Evolutionary conservation across 441 rosid species (phyloP).

Genomic region (Pelargonium citronellum): DNA sequence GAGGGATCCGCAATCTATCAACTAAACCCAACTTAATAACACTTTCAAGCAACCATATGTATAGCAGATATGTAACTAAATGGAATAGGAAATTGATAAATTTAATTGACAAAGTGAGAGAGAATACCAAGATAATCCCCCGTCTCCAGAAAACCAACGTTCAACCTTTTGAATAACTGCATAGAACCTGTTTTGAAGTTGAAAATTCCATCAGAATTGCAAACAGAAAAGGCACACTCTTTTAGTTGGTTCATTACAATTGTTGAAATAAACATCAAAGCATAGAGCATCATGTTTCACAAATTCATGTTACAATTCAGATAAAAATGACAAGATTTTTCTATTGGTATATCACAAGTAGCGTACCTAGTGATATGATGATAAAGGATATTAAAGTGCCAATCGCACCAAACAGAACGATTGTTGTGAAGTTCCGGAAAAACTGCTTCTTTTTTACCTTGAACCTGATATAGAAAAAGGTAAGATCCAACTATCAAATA

Average conservation of each 20-base stretch:
- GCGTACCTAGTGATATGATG: constrained; percentile 43
- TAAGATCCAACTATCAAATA: constrained; percentile 4
- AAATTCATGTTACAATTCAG: background rate
- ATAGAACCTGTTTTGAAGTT: constrained; percentile 38
- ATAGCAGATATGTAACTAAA: background rate
- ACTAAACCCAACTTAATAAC: background rate
- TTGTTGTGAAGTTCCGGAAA: constrained; percentile 44
- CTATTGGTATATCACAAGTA: no score
- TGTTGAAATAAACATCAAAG: background rate
- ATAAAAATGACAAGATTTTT: no score
- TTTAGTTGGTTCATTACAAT: no score
- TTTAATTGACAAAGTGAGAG: background rate
- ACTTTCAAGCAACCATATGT: background rate
- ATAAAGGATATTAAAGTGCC: constrained; percentile 52
- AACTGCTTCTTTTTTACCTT: constrained; percentile 60
- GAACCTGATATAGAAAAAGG: constrained; percentile 34
- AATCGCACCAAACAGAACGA: constrained; percentile 46
- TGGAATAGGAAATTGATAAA: background rate
- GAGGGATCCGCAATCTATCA: background rate
- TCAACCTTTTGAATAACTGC: constrained; percentile 41
- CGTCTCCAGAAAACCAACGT: constrained; percentile 46
- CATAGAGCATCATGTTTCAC: background rate
- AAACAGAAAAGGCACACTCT: background rate
- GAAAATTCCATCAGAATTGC: background rate
- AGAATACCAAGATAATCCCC: constrained; percentile 58